Percentiles rank a stretch among this genome's conserved stretches.
These are phyloP conservation scores for Cnidoscolus chayamansa DNA, from an alignment of 441 rosid genomes.

Conservation along the genomic window DNA sequence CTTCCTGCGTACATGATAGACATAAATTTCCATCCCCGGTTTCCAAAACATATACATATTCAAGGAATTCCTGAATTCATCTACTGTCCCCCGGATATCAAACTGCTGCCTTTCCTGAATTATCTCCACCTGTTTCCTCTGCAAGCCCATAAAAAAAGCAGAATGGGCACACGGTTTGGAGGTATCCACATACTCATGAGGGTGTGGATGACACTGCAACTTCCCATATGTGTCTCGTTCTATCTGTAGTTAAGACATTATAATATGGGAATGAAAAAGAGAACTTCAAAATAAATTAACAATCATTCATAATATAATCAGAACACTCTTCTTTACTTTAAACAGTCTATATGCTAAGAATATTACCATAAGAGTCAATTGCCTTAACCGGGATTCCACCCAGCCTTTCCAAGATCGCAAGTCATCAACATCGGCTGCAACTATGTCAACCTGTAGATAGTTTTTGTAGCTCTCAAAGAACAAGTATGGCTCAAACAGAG, in stretches of 20 bases:
- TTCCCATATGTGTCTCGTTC: constrained; percentile 63
- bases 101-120: constrained; percentile 68
- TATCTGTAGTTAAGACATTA: constrained; percentile 35
- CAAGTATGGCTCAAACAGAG: constrained; percentile 58
- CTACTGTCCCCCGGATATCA: constrained; percentile 66
- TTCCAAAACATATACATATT: constrained; percentile 60
- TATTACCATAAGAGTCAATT: constrained; percentile 55
- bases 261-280: no score
- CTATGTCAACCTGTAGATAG: constrained; percentile 61
- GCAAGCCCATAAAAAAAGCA: constrained; percentile 71
- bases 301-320: not conserved
- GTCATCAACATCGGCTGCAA: constrained; percentile 54
- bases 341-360: no score
- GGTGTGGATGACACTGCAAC: constrained; percentile 71
- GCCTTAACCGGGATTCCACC: constrained; percentile 78
- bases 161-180: constrained; percentile 49
- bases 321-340: not conserved
- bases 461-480: constrained; percentile 69
- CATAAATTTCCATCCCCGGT: constrained; percentile 63
- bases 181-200: constrained; percentile 43
- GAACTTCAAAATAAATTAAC: no score
- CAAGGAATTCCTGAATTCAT: constrained; percentile 51
- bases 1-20: constrained; percentile 61
- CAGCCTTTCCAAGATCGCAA: constrained; percentile 72
- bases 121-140: constrained; percentile 51